A percentile compares a stretch with the other conserved stretches of the same genome.
Conservation (phyloP, 73 alveolate species). For the Tetrahymena malaccensis region DNA sequence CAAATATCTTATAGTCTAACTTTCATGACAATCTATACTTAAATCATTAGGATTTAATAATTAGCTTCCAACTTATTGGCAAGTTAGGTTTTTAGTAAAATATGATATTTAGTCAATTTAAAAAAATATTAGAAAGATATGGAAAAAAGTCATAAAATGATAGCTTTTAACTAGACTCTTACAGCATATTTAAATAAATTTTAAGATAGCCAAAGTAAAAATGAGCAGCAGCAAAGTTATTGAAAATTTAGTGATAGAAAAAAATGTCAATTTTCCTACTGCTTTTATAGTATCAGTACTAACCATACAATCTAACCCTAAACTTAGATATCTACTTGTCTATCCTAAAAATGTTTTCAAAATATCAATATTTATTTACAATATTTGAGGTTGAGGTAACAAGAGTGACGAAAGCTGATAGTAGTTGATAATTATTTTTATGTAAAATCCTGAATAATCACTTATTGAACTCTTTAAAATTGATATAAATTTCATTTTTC, state of each 20-base stretch:
- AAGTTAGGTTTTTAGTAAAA: neutral
- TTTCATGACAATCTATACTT: neutral
- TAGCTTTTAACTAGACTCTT: too few relatives aligned
- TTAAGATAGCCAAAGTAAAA: too few relatives aligned
- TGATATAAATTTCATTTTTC: neutral
- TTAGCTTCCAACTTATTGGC: neutral
- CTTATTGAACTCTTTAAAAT: neutral
- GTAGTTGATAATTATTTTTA: too few relatives aligned
- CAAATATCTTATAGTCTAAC: neutral
- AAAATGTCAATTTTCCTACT: too few relatives aligned
- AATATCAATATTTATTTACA: too few relatives aligned
- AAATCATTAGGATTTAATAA: neutral
- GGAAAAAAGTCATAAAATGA: neutral
- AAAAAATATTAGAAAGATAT: too few relatives aligned
- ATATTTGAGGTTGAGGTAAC: neutral
- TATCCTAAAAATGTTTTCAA: neutral
- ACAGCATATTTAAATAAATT: neutral
- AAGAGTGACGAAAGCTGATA: neutral
- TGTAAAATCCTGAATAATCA: neutral
- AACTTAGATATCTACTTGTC: too few relatives aligned
- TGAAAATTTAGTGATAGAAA: too few relatives aligned
- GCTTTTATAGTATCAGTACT: too few relatives aligned
- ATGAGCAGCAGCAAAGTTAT: too few relatives aligned
- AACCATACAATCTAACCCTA: too few relatives aligned
- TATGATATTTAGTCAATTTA: neutral